A percentile compares a stretch with the other conserved stretches of the same genome.
Conservation (phyloP, 345 rosid species). For the Arabidopsis suecica region DNA sequence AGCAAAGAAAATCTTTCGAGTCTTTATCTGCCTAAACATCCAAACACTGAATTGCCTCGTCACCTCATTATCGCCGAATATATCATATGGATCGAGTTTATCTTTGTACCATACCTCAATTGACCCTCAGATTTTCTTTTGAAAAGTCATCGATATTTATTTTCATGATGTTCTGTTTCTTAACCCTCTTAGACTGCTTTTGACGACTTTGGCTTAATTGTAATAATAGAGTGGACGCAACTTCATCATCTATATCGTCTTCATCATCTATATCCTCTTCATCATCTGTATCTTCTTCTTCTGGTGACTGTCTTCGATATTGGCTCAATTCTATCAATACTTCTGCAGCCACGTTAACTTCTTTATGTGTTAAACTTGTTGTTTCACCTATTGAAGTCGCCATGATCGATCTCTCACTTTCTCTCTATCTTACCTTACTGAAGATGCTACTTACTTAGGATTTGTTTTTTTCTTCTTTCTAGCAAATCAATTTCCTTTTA, state of each 20-base stretch:
- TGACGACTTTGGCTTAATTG: no score
- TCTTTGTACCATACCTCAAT: not conserved
- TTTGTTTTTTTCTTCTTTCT: not conserved
- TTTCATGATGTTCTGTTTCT: not conserved
- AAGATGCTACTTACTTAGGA: not conserved
- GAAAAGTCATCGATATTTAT: not conserved
- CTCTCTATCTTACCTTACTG: not conserved
- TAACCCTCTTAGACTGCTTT: not conserved
- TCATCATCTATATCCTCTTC: no score
- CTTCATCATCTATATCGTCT: no score
- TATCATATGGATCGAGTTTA: not conserved
- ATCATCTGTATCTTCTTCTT: no score
- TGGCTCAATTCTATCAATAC: not conserved
- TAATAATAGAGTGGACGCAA: no score
- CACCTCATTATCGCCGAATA: not conserved
- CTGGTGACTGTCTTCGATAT: not conserved
- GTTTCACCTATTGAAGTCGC: not conserved
- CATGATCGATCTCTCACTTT: not conserved
- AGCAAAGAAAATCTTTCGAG: slow-evolving; percentile 12
- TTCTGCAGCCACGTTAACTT: not conserved
- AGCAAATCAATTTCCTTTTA: not conserved
- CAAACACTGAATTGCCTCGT: not conserved
- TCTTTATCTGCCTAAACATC: slow-evolving; percentile 32
- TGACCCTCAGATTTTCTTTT: slow-evolving; percentile 9
- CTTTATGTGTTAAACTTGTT: not conserved